These are phyloP conservation scores for Ceratocystis ficicola DNA, from an alignment of 2,329 filamentous ascomycete genomes.

Conservation along the genomic window DNA sequence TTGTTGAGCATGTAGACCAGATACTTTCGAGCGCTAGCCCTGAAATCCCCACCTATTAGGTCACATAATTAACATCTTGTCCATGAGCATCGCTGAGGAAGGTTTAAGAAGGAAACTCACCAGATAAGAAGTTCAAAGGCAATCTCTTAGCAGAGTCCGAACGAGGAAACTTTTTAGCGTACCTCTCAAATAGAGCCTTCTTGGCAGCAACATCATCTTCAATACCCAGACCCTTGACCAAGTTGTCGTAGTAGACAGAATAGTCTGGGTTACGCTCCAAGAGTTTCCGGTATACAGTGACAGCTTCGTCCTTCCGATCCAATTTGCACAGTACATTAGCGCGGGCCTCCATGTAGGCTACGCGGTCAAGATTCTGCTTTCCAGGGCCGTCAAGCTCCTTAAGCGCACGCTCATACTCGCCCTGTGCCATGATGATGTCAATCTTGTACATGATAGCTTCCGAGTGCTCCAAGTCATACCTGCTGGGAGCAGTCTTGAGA, in stretches of 20 bases:
- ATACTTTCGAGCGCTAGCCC: conserved; percentile 63
- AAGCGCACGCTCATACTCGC: conserved; percentile 69
- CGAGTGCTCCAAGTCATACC: conserved; percentile 78
- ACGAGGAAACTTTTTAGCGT: conserved; percentile 67
- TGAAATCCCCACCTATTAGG: conserved; percentile 60
- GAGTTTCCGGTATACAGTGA: conserved; percentile 65
- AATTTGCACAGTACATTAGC: conserved; percentile 75
- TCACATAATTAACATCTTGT: conserved; percentile 21
- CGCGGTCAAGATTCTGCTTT: conserved; percentile 69
- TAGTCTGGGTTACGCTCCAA: conserved; percentile 82
- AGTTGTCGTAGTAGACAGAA: conserved; percentile 68
- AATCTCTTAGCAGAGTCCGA: conserved; percentile 76
- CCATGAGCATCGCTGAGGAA: neutral
- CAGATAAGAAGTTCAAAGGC: conserved; percentile 77
- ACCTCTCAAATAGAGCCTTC: conserved; percentile 62
- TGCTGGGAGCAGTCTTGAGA: conserved; percentile 64
- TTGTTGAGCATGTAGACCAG: conserved; percentile 75
- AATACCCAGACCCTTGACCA: conserved; percentile 58
- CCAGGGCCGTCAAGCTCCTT: conserved; percentile 70
- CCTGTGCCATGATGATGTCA: conserved; percentile 78
- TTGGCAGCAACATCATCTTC: conserved; percentile 46
- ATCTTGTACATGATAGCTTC: conserved; percentile 95
- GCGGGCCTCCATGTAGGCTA: conserved; percentile 72
- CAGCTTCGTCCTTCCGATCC: conserved; percentile 65
- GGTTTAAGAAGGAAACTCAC: conserved; percentile 30